A percentile compares a stretch with the other conserved stretches of the same genome.
phyloP scores from a whole-genome alignment of 108 stramenopile species.

The Cylindrotheca closterium region DNA sequence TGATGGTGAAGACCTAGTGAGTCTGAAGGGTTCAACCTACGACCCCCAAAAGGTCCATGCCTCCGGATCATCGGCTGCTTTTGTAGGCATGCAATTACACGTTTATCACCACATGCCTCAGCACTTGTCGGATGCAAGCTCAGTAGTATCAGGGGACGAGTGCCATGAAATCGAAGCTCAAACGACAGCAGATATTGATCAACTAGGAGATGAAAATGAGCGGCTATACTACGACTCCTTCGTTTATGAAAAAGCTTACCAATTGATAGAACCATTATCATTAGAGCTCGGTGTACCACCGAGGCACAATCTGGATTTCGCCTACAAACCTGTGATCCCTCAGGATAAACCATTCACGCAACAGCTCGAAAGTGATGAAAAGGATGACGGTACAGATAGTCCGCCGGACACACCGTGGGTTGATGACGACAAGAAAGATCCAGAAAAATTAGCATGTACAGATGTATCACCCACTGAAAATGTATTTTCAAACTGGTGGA shows the following conservation, averaged over 20 bases:
- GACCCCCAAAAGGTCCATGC: no score
- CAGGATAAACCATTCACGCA: background rate
- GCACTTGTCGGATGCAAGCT: background rate
- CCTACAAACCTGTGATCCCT: slow-evolving; percentile 37
- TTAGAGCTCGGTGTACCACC: slow-evolving; percentile 35
- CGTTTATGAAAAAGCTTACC: slow-evolving; percentile 14
- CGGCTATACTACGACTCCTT: background rate
- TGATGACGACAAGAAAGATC: no score
- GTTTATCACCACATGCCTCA: slow-evolving; percentile 2
- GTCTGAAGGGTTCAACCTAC: no score
- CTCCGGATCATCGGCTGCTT: slow-evolving; percentile 1
- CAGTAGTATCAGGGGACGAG: background rate
- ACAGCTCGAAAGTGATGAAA: background rate
- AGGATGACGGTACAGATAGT: background rate
- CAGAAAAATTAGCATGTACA: no score
- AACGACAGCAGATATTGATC: background rate
- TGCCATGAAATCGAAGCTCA: background rate
- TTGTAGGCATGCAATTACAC: slow-evolving; percentile 10
- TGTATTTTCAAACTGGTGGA: slow-evolving; percentile 32
- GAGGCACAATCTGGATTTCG: slow-evolving; percentile 44
- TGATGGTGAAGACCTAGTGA: no score
- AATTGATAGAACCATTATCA: slow-evolving; percentile 39
- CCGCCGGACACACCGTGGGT: no score
- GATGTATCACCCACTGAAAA: no score
- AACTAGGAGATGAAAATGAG: background rate